Evolutionary conservation across 2,329 filamentous ascomycete genomes (phyloP).

Genomic region (Diaporthe ampelina): DNA sequence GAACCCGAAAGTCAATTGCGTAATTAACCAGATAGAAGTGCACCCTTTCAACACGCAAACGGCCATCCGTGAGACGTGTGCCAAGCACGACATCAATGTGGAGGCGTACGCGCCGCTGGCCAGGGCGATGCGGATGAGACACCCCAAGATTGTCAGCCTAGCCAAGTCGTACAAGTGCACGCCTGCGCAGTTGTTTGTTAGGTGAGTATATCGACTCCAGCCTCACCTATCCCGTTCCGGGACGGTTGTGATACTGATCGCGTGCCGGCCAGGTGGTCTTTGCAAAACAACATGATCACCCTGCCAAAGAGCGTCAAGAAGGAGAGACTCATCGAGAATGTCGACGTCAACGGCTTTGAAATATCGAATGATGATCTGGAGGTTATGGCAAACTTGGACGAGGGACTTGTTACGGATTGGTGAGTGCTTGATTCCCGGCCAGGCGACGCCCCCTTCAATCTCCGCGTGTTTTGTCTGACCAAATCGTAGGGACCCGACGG

Average conservation of each 20-base stretch:
- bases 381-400: constrained; percentile 75
- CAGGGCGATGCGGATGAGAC: constrained; percentile 76
- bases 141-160: constrained; percentile 73
- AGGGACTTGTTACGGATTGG: constrained; percentile 80
- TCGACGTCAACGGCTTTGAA: constrained; percentile 69
- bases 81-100: constrained; percentile 75
- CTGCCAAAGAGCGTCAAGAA: constrained; percentile 79
- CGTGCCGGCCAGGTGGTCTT: constrained; percentile 70
- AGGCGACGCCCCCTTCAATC: neutral
- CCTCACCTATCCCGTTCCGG: neutral
- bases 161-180: constrained; percentile 78
- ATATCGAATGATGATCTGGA: constrained; percentile 75
- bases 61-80: constrained; percentile 76
- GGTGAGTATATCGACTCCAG: constrained; percentile 48
- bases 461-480: constrained; percentile 10
- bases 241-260: neutral
- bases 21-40: constrained; percentile 86
- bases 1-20: no score
- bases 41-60: constrained; percentile 85
- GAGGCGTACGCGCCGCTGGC: constrained; percentile 87
- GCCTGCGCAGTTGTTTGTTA: constrained; percentile 79
- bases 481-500: constrained; percentile 43
- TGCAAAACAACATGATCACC: constrained; percentile 81
- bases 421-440: constrained; percentile 45
- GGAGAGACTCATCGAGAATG: constrained; percentile 76